These are phyloP conservation scores for Lasiodiplodia hormozganensis DNA, from an alignment of 2,329 filamentous ascomycete species.

Conservation along the genomic window DNA sequence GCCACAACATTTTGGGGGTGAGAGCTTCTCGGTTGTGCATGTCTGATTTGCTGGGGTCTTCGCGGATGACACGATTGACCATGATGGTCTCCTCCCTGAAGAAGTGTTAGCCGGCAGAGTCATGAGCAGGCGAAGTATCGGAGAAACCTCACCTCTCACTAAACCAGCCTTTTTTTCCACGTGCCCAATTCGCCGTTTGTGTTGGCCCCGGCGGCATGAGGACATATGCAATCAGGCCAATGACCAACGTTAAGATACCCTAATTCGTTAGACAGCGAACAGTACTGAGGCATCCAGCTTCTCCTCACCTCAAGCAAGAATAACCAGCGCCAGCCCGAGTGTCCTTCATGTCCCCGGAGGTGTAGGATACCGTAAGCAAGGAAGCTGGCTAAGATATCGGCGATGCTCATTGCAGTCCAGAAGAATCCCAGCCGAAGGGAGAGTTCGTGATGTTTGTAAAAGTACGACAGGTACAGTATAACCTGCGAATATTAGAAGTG, in stretches of 20 bases:
- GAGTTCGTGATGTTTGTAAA: conserved; percentile 49
- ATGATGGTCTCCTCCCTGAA: conserved; percentile 36
- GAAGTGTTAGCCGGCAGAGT: neutral
- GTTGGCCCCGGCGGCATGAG: conserved; percentile 36
- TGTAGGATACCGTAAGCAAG: conserved; percentile 41
- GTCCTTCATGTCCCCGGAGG: conserved; percentile 8
- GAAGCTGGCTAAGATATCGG: conserved; percentile 44
- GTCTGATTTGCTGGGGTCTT: conserved; percentile 36
- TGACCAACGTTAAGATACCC: conserved; percentile 34
- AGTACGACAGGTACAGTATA: conserved; percentile 48
- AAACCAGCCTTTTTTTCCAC: conserved; percentile 45
- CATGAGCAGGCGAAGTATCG: neutral
- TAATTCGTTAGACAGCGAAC: conserved; percentile 2
- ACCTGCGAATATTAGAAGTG: conserved; percentile 6
- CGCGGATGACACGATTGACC: conserved; percentile 37
- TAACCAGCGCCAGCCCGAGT: conserved; percentile 26
- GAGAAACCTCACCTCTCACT: conserved; percentile 16
- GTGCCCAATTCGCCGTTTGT: conserved; percentile 40
- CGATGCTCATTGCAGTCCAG: conserved; percentile 46
- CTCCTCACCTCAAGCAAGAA: conserved; percentile 9
- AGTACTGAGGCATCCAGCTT: neutral
- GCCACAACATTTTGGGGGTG: conserved; percentile 34
- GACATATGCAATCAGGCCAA: conserved; percentile 34
- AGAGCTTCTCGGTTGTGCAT: conserved; percentile 40
- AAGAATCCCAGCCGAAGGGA: conserved; percentile 51